These are phyloP conservation scores for Ramularia collo-cygni DNA, from an alignment of 2,329 filamentous ascomycete genomes.

Conservation along the genomic window DNA sequence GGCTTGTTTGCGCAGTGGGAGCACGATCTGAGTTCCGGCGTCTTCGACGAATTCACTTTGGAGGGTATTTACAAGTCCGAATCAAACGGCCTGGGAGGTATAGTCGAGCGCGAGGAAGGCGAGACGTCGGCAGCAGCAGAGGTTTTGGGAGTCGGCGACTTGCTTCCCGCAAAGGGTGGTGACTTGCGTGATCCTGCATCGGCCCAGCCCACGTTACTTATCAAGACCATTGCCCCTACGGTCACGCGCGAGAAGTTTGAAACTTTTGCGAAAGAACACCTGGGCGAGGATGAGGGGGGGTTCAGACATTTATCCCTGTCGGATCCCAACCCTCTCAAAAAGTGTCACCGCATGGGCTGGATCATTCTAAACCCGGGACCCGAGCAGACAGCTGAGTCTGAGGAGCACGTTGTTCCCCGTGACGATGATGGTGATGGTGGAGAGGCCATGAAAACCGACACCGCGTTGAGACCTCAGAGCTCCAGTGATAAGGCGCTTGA, in stretches of 20 bases:
- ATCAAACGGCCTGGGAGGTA: slow-evolving; percentile 75
- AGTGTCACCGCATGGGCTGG: slow-evolving; percentile 97
- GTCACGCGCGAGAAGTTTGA: slow-evolving; percentile 92
- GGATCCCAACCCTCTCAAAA: slow-evolving; percentile 93
- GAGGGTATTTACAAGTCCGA: slow-evolving; percentile 93
- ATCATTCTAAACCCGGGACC: slow-evolving; percentile 74
- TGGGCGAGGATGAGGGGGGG: slow-evolving; percentile 83
- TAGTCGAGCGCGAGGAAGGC: slow-evolving; percentile 91
- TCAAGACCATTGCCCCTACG: slow-evolving; percentile 96
- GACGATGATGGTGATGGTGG: slow-evolving; percentile 18
- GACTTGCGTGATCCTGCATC: slow-evolving; percentile 86
- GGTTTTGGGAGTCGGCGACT: slow-evolving; percentile 83
- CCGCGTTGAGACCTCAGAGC: slow-evolving; percentile 21
- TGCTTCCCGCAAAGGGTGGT: slow-evolving; percentile 74
- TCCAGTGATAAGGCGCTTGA: slow-evolving; percentile 69
- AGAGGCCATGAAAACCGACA: slow-evolving; percentile 12
- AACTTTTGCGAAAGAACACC: slow-evolving; percentile 86
- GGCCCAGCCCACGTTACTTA: slow-evolving; percentile 83
- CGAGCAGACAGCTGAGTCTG: slow-evolving; percentile 50
- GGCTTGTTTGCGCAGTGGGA: slow-evolving; percentile 82
- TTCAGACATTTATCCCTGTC: slow-evolving; percentile 95
- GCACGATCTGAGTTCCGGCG: slow-evolving; percentile 72
- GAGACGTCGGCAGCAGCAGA: slow-evolving; percentile 88
- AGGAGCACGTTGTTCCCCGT: slow-evolving; percentile 1
- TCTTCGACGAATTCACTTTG: slow-evolving; percentile 89